A percentile compares a stretch with the other conserved stretches of the same genome.
Evolutionary conservation across 2,329 filamentous ascomycete species (phyloP).

Genomic region (Colletotrichum sp.): DNA sequence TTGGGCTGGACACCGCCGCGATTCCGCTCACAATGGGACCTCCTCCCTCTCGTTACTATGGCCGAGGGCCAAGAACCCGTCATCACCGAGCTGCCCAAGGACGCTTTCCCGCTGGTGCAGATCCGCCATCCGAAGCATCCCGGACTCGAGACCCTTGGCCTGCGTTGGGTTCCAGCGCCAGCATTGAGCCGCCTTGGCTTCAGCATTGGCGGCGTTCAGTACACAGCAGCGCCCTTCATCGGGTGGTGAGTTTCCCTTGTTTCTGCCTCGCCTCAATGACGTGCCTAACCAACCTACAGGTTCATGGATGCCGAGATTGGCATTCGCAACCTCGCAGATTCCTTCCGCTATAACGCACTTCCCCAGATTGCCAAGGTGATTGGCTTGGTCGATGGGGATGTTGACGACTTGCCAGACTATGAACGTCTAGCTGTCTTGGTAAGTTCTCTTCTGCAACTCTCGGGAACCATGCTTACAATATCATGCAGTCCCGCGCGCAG

Average conservation of each 20-base stretch:
- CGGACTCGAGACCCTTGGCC: conserved; percentile 11
- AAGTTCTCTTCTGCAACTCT: neutral
- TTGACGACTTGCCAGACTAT: conserved; percentile 16
- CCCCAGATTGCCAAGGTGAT: conserved; percentile 14
- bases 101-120: conserved; percentile 15
- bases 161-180: conserved; percentile 20
- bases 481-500: conserved; percentile 14
- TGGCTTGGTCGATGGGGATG: conserved; percentile 10
- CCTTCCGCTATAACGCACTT: conserved; percentile 17
- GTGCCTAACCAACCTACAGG: neutral
- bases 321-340: conserved; percentile 14
- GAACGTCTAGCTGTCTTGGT: conserved; percentile 17
- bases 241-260: neutral
- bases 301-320: conserved; percentile 21
- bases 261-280: neutral
- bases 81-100: conserved; percentile 15
- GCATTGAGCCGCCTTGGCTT: conserved; percentile 20
- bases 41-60: conserved; percentile 15
- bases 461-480: neutral
- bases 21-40: conserved; percentile 18
- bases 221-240: conserved; percentile 14
- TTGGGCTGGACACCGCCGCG: conserved; percentile 18
- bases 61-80: conserved; percentile 17
- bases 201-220: conserved; percentile 18
- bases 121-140: conserved; percentile 19